A percentile compares a stretch with the other conserved stretches of the same genome.
These are phyloP conservation scores for Catharanthus roseus DNA, from an alignment of 257 asterid genomes.

Conservation along the genomic window DNA sequence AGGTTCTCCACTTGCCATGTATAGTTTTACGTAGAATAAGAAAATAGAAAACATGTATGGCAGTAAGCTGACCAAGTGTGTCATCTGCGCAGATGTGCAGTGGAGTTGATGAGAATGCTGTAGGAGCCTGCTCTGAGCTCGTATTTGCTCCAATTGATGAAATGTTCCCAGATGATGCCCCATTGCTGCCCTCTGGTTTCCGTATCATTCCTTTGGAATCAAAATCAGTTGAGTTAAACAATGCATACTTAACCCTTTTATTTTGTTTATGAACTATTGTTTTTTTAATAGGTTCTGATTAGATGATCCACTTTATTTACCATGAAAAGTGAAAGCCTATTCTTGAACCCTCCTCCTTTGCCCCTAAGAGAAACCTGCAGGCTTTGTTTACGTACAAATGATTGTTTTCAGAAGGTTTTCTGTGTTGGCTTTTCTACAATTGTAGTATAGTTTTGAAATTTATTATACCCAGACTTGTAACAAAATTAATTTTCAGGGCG, in stretches of 20 bases:
- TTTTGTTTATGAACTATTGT: neutral
- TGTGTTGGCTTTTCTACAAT: neutral
- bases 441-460: neutral
- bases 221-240: constrained; percentile 61
- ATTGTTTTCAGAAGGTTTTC: neutral
- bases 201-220: constrained; percentile 84
- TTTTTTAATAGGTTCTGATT: neutral
- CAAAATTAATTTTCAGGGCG: constrained; percentile 27
- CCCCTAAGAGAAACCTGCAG: neutral
- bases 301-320: neutral
- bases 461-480: constrained; percentile 10
- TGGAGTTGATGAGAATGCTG: constrained; percentile 83
- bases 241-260: neutral
- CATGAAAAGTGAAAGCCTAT: neutral
- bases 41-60: neutral
- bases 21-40: neutral
- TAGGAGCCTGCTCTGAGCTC: constrained; percentile 91
- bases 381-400: neutral
- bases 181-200: constrained; percentile 87
- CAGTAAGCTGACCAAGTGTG: constrained; percentile 11
- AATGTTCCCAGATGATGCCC: constrained; percentile 93
- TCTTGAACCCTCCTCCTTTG: neutral
- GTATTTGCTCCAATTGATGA: constrained; percentile 96
- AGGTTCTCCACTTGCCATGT: constrained; percentile 37
- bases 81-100: constrained; percentile 66